These are phyloP conservation scores for Przewalskia tangutica DNA, from an alignment of 257 asterid species.

Conservation along the genomic window DNA sequence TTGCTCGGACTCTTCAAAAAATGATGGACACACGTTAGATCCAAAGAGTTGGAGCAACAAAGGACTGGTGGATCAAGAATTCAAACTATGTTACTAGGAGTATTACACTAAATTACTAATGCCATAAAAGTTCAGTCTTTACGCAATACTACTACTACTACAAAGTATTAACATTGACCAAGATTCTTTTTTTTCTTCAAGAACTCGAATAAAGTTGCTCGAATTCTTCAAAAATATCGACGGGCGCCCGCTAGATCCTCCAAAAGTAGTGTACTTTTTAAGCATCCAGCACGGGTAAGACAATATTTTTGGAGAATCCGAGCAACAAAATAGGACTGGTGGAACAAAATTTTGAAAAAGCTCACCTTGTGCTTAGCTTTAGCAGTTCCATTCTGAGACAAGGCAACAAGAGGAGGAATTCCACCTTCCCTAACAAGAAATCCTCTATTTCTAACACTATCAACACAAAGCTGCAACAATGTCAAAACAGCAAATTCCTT, in stretches of 20 bases:
- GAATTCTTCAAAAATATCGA: too few species aligned
- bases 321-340: neutral
- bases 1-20: neutral
- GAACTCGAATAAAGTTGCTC: too few species aligned
- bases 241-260: too few species aligned
- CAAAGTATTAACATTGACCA: neutral
- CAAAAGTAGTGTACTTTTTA: too few species aligned
- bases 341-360: neutral
- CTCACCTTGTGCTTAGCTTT: conserved; percentile 95
- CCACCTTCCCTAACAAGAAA: conserved; percentile 94
- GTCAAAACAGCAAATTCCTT: conserved; percentile 83
- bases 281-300: neutral
- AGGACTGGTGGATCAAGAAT: neutral
- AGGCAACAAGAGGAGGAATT: conserved; percentile 89
- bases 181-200: neutral
- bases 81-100: neutral
- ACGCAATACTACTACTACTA: neutral
- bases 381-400: conserved; percentile 75
- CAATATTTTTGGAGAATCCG: neutral
- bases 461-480: conserved; percentile 70
- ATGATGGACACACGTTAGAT: neutral
- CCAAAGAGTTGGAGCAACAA: too few species aligned
- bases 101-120: neutral
- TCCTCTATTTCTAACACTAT: conserved; percentile 65
- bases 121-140: neutral